Conservation (phyloP, 192 early-diverging fungal genomes). For the Entomortierella chlamydospora region DNA sequence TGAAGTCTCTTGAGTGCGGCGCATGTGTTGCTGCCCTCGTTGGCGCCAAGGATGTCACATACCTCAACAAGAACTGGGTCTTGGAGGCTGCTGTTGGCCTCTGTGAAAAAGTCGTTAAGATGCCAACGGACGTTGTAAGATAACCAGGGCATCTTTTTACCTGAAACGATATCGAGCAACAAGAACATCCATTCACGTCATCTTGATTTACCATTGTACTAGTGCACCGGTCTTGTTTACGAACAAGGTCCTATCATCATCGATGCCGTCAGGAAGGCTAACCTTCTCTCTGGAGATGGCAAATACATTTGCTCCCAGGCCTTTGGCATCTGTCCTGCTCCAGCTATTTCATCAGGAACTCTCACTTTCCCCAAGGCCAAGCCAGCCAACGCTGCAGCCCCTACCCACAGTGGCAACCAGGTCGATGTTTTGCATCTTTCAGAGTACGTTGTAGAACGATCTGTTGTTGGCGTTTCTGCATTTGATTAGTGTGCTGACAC, state of each 20-base stretch:
- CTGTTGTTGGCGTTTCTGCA: too few relatives aligned
- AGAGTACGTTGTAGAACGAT: conserved; percentile 55
- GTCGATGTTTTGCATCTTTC: conserved; percentile 62
- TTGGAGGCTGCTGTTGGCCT: conserved; percentile 42
- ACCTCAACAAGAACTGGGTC: conserved; percentile 56
- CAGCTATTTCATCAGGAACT: conserved; percentile 41
- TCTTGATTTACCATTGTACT: background rate
- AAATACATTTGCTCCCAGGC: conserved; percentile 59
- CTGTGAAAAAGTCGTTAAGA: conserved; percentile 46
- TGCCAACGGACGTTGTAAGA: conserved; percentile 59
- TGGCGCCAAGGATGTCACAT: conserved; percentile 57
- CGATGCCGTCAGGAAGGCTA: conserved; percentile 53
- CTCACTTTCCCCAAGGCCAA: conserved; percentile 61
- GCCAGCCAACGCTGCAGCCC: conserved; percentile 40
- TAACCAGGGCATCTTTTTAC: too few relatives aligned
- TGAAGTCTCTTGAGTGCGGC: conserved; percentile 54
- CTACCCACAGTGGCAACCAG: conserved; percentile 28
- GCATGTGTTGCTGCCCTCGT: conserved; percentile 58
- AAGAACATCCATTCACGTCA: background rate
- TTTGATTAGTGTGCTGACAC: too few relatives aligned
- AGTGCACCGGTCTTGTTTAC: conserved; percentile 63
- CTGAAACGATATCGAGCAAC: too few relatives aligned
- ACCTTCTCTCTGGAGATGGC: conserved; percentile 49
- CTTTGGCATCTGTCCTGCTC: conserved; percentile 57
- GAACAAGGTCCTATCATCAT: conserved; percentile 60